Conservation (phyloP, 768 basidiomycete species). For the Astraeus odoratus region DNA sequence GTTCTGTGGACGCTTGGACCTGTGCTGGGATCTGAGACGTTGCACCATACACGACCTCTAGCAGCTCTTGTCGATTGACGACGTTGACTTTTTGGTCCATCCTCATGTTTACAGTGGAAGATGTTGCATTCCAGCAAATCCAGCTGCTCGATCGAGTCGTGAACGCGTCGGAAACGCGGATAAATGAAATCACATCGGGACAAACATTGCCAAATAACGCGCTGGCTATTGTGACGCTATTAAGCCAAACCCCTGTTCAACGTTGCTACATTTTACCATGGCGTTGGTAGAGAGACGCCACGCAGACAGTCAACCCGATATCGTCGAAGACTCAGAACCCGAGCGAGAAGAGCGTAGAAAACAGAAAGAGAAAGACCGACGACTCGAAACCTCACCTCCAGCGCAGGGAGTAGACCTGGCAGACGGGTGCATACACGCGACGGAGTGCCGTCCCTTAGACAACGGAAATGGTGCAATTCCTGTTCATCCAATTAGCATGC, state of each 20-base stretch:
- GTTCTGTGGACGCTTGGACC: conserved; percentile 42
- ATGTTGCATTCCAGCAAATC: background rate
- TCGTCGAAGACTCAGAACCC: conserved; percentile 68
- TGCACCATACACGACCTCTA: conserved; percentile 58
- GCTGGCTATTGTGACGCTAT: too few relatives aligned
- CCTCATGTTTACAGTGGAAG: conserved; percentile 16
- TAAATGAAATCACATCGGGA: conserved; percentile 5
- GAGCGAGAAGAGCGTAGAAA: conserved; percentile 43
- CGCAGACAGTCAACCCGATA: conserved; percentile 22
- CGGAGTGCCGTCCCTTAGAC: too few relatives aligned
- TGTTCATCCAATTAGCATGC: too few relatives aligned
- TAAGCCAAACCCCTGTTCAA: conserved; percentile 3
- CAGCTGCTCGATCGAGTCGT: background rate
- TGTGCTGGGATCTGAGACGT: conserved; percentile 61
- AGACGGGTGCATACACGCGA: too few relatives aligned
- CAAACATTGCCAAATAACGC: conserved; percentile 39
- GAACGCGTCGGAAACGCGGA: conserved; percentile 2
- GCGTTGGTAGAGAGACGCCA: background rate
- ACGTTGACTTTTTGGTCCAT: conserved; percentile 20
- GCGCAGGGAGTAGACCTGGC: background rate
- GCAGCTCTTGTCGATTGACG: conserved; percentile 58
- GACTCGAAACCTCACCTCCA: background rate
- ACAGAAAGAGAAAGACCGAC: background rate
- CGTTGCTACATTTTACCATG: background rate
- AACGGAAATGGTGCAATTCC: too few relatives aligned